phyloP scores from a whole-genome alignment of 2,329 filamentous ascomycete genomes.

The Aureobasidium sp. region DNA sequence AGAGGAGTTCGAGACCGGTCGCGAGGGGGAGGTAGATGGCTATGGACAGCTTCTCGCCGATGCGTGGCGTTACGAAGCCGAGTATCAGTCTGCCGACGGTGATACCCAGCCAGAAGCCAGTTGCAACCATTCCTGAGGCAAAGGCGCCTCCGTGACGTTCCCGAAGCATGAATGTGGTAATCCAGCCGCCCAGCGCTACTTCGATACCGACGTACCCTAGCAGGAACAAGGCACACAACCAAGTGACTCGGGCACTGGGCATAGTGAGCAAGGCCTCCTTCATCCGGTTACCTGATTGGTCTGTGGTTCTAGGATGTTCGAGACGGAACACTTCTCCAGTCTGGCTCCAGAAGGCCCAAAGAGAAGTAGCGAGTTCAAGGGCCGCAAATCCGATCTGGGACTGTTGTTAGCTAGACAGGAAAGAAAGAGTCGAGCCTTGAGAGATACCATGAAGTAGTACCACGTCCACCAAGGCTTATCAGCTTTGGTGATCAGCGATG shows the following conservation, averaged over 20 bases:
- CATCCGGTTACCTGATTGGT: constrained; percentile 40
- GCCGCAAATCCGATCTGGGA: constrained; percentile 43
- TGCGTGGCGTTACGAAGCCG: constrained; percentile 64
- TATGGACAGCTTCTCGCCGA: constrained; percentile 59
- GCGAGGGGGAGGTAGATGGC: constrained; percentile 54
- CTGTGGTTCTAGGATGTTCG: constrained; percentile 36
- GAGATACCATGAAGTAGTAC: constrained; percentile 71
- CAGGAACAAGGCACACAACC: constrained; percentile 65
- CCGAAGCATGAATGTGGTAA: constrained; percentile 78
- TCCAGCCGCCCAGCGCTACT: constrained; percentile 55
- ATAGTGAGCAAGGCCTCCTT: constrained; percentile 40
- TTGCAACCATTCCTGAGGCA: constrained; percentile 64
- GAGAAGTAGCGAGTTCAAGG: constrained; percentile 46
- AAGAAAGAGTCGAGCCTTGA: too few relatives aligned
- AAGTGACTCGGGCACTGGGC: constrained; percentile 50
- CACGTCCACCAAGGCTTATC: constrained; percentile 60
- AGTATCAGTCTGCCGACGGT: constrained; percentile 64
- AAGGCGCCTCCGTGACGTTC: constrained; percentile 62
- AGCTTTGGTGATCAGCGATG: constrained; percentile 59
- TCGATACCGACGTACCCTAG: constrained; percentile 61
- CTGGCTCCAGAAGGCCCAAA: constrained; percentile 54
- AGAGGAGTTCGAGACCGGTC: constrained; percentile 59
- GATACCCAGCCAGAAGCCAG: constrained; percentile 77
- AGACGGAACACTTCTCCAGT: constrained; percentile 50
- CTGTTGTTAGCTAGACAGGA: background rate